A percentile compares a stretch with the other conserved stretches of the same genome.
Evolutionary conservation across 768 basidiomycete species (phyloP).

Genomic region (Lactarius tabidus): DNA sequence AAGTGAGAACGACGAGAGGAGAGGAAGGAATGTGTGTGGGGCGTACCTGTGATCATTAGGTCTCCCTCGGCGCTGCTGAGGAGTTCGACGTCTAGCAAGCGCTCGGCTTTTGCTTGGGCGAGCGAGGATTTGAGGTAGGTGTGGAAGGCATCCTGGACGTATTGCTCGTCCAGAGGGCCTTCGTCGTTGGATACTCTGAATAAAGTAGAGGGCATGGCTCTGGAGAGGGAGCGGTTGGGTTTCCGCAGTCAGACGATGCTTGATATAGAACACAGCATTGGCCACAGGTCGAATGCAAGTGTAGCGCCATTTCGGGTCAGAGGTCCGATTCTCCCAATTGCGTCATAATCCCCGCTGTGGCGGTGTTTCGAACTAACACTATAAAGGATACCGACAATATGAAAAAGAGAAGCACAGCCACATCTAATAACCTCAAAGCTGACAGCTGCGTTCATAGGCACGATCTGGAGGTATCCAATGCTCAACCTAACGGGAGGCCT

Average conservation of each 20-base stretch:
- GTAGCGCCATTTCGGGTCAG: background rate
- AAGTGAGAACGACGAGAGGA: background rate
- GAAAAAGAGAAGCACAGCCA: background rate
- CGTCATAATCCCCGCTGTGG: background rate
- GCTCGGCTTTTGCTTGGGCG: constrained; percentile 68
- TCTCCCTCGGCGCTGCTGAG: constrained; percentile 77
- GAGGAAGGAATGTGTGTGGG: background rate
- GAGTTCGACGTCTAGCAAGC: constrained; percentile 65
- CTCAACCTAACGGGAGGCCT: constrained; percentile 89
- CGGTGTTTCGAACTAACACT: background rate
- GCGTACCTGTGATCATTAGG: constrained; percentile 78
- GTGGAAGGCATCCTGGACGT: constrained; percentile 77
- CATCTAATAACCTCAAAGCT: constrained; percentile 55
- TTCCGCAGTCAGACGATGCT: background rate
- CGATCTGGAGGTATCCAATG: constrained; percentile 90
- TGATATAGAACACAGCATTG: background rate
- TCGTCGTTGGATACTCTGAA: constrained; percentile 28
- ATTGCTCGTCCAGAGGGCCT: constrained; percentile 52
- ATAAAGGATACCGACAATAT: background rate
- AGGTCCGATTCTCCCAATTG: background rate
- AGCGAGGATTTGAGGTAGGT: constrained; percentile 76
- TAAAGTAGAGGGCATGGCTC: constrained; percentile 1
- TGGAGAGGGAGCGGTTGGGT: background rate
- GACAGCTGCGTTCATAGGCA: constrained; percentile 95
- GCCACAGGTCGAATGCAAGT: background rate